These are phyloP conservation scores for Rhododendron kiyosumense DNA, from an alignment of 148 eudicot species.

Conservation along the genomic window DNA sequence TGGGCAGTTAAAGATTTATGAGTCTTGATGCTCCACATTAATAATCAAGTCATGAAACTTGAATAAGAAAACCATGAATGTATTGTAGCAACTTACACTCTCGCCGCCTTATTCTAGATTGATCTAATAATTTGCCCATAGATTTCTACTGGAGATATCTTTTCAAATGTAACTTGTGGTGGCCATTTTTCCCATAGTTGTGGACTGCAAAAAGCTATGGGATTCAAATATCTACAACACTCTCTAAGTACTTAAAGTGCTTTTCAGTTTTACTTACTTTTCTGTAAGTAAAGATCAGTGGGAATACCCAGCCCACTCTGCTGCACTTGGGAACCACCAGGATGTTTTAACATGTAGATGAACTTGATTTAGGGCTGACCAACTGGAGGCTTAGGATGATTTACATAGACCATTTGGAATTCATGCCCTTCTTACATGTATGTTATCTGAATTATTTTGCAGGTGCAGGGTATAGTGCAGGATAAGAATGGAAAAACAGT, in stretches of 20 bases:
- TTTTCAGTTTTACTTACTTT: neutral
- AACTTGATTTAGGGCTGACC: neutral
- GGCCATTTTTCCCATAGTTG: neutral
- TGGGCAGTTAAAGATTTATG: neutral
- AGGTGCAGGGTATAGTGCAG: slow-evolving; percentile 94
- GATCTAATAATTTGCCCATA: neutral
- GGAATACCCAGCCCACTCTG: neutral
- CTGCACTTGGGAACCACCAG: neutral
- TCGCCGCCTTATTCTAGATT: neutral
- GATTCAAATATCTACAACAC: neutral
- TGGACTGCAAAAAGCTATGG: neutral
- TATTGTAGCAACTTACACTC: neutral
- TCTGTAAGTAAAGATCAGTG: neutral
- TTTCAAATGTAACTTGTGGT: neutral
- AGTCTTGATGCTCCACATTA: neutral
- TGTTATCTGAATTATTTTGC: slow-evolving; percentile 19
- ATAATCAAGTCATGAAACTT: neutral
- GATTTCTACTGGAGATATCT: neutral
- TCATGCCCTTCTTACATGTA: neutral
- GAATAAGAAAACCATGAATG: neutral
- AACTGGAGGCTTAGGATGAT: neutral
- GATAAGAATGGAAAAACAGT: slow-evolving; percentile 80
- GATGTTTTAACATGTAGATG: neutral
- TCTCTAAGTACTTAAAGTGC: neutral
- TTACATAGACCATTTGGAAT: no score